A percentile compares a stretch with the other conserved stretches of the same genome.
Conservation (phyloP, 495 filamentous ascomycete species). For the Neurospora sp. region DNA sequence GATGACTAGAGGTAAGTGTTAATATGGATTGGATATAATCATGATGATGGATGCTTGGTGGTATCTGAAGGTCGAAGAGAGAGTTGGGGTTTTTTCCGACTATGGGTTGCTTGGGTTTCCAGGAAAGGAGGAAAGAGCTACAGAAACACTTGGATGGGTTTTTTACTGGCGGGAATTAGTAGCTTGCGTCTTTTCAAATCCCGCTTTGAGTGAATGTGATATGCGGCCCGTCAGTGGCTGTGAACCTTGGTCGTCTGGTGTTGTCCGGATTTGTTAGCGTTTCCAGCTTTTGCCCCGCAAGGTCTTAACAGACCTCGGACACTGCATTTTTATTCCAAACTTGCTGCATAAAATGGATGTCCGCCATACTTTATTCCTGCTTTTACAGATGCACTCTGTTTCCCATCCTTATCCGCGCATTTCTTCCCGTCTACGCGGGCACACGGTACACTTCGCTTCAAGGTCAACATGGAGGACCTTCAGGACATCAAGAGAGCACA, state of each 20-base stretch:
- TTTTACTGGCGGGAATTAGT: background rate
- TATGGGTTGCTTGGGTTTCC: background rate
- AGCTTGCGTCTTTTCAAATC: background rate
- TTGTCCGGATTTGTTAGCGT: background rate
- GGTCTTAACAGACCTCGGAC: background rate
- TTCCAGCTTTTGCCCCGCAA: background rate
- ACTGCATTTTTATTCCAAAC: background rate
- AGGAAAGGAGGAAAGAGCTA: background rate
- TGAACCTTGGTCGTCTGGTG: background rate
- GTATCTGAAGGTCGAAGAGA: background rate
- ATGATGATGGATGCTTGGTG: background rate
- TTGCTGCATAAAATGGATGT: background rate
- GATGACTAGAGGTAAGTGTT: background rate
- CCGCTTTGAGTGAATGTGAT: background rate
- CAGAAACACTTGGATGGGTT: background rate
- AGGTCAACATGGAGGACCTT: background rate
- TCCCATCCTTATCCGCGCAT: background rate
- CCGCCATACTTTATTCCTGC: background rate
- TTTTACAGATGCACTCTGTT: background rate
- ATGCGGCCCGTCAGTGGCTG: background rate
- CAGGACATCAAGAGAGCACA: background rate
- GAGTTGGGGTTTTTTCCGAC: background rate
- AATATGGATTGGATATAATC: background rate
- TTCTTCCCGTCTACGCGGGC: background rate
- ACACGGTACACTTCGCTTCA: background rate